Conservation (phyloP, 768 basidiomycete species). For the Boletus subparvulus region DNA sequence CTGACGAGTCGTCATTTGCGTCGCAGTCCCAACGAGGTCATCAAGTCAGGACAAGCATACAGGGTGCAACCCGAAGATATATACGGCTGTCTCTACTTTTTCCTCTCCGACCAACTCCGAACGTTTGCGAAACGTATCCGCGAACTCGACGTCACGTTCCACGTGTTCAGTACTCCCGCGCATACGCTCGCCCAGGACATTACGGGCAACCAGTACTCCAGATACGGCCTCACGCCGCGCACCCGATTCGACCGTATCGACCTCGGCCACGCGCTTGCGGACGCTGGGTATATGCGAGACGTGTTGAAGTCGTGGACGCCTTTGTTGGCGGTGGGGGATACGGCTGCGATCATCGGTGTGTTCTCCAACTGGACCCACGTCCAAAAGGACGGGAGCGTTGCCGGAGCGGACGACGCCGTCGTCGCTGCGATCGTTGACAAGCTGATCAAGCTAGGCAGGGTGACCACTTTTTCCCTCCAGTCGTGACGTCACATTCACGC, state of each 20-base stretch:
- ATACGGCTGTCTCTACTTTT: constrained; percentile 50
- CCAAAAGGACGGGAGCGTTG: constrained; percentile 10
- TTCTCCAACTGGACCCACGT: constrained; percentile 42
- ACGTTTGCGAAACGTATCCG: constrained; percentile 39
- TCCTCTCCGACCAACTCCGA: constrained; percentile 39
- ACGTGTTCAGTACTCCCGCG: constrained; percentile 36
- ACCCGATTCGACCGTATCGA: constrained; percentile 45
- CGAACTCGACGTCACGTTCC: constrained; percentile 37
- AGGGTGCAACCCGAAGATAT: constrained; percentile 42
- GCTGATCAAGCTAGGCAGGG: constrained; percentile 22
- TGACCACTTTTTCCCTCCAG: background rate
- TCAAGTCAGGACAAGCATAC: constrained; percentile 35
- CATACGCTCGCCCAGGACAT: constrained; percentile 42
- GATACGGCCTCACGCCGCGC: constrained; percentile 26
- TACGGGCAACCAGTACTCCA: constrained; percentile 12
- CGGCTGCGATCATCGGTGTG: constrained; percentile 39
- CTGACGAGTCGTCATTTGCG: constrained; percentile 5
- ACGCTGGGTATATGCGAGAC: constrained; percentile 30
- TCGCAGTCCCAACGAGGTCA: constrained; percentile 38
- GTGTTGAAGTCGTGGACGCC: constrained; percentile 38
- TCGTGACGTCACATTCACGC: background rate
- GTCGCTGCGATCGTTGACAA: constrained; percentile 14
- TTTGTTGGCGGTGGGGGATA: constrained; percentile 29
- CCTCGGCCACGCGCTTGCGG: constrained; percentile 40
- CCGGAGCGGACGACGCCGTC: constrained; percentile 11